phyloP scores from a whole-genome alignment of 2,329 filamentous ascomycete genomes.

The Botrytis deweyae region DNA sequence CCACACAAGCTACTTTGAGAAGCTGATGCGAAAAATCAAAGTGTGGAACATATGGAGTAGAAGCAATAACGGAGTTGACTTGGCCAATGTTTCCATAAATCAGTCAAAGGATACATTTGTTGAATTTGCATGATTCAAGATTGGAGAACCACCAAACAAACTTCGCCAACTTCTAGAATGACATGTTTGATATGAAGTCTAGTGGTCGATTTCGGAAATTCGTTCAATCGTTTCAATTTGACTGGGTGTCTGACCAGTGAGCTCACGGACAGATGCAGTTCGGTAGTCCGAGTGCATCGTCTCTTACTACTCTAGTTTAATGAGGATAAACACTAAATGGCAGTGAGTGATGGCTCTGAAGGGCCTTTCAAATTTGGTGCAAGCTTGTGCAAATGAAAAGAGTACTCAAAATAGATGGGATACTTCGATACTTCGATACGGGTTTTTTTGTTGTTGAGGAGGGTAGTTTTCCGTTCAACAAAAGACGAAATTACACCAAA shows the following conservation, averaged over 20 bases:
- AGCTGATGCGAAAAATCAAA: conserved; percentile 15
- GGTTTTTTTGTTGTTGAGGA: not conserved
- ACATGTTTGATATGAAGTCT: conserved; percentile 15
- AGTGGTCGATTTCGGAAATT: conserved; percentile 20
- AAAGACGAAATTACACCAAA: conserved; percentile 15
- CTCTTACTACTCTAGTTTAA: not conserved
- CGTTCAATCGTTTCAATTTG: conserved; percentile 30
- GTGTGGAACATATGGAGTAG: conserved; percentile 16
- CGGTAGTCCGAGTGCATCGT: conserved; percentile 31
- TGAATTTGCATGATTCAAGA: conserved; percentile 8
- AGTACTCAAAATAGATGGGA: not conserved
- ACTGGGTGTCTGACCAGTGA: conserved; percentile 31
- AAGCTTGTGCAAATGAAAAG: conserved; percentile 3
- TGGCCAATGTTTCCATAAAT: conserved; percentile 3
- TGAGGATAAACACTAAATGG: not conserved
- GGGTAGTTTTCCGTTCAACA: not conserved
- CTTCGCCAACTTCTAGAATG: conserved; percentile 17
- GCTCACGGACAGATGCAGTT: conserved; percentile 36
- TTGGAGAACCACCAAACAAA: conserved; percentile 9
- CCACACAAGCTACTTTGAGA: conserved; percentile 19
- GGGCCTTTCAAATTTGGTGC: not conserved
- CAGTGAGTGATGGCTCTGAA: not conserved
- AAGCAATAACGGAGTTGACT: conserved; percentile 15
- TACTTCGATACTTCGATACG: not conserved
- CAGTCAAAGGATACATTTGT: conserved; percentile 16